Evolutionary conservation across 768 basidiomycete genomes (phyloP), one percentile per base, ranked within the genome.

Genomic region (Amyloporia xantha): DNA sequence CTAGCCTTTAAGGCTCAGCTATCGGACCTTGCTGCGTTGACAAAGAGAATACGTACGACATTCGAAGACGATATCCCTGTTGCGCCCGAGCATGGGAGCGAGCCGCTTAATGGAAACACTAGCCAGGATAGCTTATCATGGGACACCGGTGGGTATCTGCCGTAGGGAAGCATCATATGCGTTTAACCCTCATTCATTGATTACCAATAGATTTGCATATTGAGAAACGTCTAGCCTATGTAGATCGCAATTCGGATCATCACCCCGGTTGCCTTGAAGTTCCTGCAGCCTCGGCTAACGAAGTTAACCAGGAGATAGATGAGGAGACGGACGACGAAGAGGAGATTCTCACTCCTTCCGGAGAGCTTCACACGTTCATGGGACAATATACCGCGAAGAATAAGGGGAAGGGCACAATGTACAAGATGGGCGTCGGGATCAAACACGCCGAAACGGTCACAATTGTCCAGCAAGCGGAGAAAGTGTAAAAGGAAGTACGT

Each of bases 1-100:
- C 38, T 59, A 17, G 45, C 52, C 0, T 59, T 49, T 47, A 55
- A 54, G 37, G 55, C 49, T 42, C 52, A 40, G 13, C 12, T 55
- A 11, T 46, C 49, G 11, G 55, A 57, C 46, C 21, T 59, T 7
- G 43, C 53, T 0, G 38, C 46, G 13, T 26, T 54, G 27, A 55
- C 51, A 11, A 57, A 49, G 46, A 40, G 43, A 23, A 28, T 55
- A 2, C 44, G 56, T 4, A 45, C 36, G 10, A 33, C 47, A 13
- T 47, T 23, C 19, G 28, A 43, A 7, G 48, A 41, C 6, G 24
- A 38, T 19, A n/a, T 26, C 17, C 35, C 7, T 7, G 15, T 3
- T n/a, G 39, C 33, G 40, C 4, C 41, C 4, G 30, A 33, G 9
- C 9, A 7, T 33, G 30, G 15, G 13, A n/a, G 41, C 23, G 20